Evolutionary conservation across 305 asterid species (phyloP), one percentile per base, ranked within the genome.

Genomic region (Petunia hybrid): DNA sequence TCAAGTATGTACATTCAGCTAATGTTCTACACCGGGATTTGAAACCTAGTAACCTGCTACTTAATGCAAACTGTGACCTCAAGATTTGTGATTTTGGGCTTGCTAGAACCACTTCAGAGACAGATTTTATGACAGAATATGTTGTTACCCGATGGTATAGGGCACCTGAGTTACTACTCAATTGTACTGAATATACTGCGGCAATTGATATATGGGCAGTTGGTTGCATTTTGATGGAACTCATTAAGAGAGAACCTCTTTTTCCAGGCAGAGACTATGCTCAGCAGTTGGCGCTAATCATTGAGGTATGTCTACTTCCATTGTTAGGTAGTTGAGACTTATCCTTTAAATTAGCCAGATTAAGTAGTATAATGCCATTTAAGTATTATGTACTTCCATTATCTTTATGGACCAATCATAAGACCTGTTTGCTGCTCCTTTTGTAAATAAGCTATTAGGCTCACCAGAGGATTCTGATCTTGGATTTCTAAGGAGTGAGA

Each of bases 11-110:
- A 53, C 98, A 93, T 80, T 95, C 99, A 38, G 99, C 99, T 60
- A 90, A 93, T 85, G 98, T 95, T 60, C 91, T 95, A 70, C 99
- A 93, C 86, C 96, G 99, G 36, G 99, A 93, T 86, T 84, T 95
- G 75, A 95, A 94, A 82, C 98, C 99, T 45, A 91, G 99, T 87
- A 95, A 95, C 82, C 83, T 94, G 84, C 98, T 94, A 86, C 91
- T 95, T 60, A 88, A 91, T 84, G 88, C 97, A 48, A 91, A 95
- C 84, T 94, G 98, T 80, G 98, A 93, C 88, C 93, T 94, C 88
- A 94, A 95, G 91, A 91, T 95, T 53, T 93, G 98, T 74, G 99
- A 95, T 82, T 95, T 95, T 76, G 99, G 99, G 80, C 97, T 95
- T 53, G 98, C 98, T 66, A 92, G 99, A 87, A 93, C 97, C 63